phyloP scores from a whole-genome alignment of 202 grass and related monocot species.

The Zizania palustris region DNA sequence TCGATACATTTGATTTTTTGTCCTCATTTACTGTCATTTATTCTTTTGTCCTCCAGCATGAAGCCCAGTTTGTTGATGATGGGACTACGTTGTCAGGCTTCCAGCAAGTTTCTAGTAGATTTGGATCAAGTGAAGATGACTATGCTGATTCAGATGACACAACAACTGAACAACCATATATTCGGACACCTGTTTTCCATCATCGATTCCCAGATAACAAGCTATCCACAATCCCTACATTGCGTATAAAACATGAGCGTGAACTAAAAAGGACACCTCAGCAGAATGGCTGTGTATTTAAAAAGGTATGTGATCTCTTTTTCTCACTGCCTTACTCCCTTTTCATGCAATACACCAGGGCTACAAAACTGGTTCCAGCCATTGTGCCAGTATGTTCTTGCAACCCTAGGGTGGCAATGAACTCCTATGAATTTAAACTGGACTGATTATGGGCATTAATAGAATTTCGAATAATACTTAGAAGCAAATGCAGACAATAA shows the following conservation, averaged over 20 bases:
- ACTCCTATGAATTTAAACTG: neutral
- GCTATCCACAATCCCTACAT: conserved; percentile 55
- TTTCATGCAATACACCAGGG: neutral
- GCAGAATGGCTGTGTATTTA: conserved; percentile 78
- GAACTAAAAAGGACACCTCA: conserved; percentile 68
- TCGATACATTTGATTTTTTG: conserved; percentile 11
- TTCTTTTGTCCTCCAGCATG: conserved; percentile 58
- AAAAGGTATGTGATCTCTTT: conserved; percentile 54
- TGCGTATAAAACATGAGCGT: conserved; percentile 70
- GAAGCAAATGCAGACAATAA: conserved; percentile 18
- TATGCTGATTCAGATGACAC: conserved; percentile 81
- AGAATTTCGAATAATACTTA: conserved; percentile 22
- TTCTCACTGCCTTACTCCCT: neutral
- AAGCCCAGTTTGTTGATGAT: conserved; percentile 91
- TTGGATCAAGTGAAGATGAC: conserved; percentile 92
- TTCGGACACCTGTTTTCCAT: conserved; percentile 47
- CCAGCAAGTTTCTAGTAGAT: conserved; percentile 68
- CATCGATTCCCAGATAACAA: conserved; percentile 55
- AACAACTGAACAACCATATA: conserved; percentile 58
- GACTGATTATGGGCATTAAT: conserved; percentile 1
- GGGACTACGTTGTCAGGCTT: conserved; percentile 71
- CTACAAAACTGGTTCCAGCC: conserved; percentile 2
- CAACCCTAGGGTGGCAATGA: conserved; percentile 1
- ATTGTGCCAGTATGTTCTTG: neutral
- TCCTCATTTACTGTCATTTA: conserved; percentile 24